Percentiles rank a stretch among this genome's conserved stretches.
These are phyloP conservation scores for Trichoderma reesei DNA, from an alignment of 495 filamentous ascomycete species.

Conservation along the genomic window DNA sequence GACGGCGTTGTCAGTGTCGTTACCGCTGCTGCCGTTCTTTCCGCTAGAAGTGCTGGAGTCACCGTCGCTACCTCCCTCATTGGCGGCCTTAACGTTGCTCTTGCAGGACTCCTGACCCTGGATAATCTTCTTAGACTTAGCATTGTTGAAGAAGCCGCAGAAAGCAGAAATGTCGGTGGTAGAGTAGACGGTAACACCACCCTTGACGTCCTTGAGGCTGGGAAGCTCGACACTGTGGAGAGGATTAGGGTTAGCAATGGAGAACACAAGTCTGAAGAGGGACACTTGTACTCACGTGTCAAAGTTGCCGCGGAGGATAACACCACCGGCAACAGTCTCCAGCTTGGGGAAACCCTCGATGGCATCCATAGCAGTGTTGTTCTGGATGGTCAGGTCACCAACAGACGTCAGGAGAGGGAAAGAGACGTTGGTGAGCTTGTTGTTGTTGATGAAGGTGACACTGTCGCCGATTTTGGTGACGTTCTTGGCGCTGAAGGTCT, in stretches of 20 bases:
- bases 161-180: slow-evolving; percentile 49
- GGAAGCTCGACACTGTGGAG: slow-evolving; percentile 56
- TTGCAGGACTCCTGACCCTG: slow-evolving; percentile 53
- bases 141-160: slow-evolving; percentile 38
- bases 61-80: slow-evolving; percentile 20
- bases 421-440: slow-evolving; percentile 62
- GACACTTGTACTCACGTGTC: slow-evolving; percentile 50
- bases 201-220: slow-evolving; percentile 60
- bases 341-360: slow-evolving; percentile 60
- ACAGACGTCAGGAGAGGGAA: slow-evolving; percentile 57
- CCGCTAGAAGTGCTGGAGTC: slow-evolving; percentile 11
- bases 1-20: slow-evolving; percentile 23
- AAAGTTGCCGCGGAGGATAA: slow-evolving; percentile 85
- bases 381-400: slow-evolving; percentile 73
- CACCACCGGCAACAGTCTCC: slow-evolving; percentile 63
- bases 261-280: neutral
- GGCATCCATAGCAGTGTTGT: slow-evolving; percentile 64
- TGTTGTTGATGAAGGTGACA: slow-evolving; percentile 73
- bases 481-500: slow-evolving; percentile 60
- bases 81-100: slow-evolving; percentile 33
- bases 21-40: slow-evolving; percentile 10
- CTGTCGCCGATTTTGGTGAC: slow-evolving; percentile 58
- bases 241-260: slow-evolving; percentile 12
- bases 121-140: slow-evolving; percentile 36
- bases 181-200: slow-evolving; percentile 78